Conservation (phyloP, 2,329 filamentous ascomycete species). For the Arthrocladium fulminans region DNA sequence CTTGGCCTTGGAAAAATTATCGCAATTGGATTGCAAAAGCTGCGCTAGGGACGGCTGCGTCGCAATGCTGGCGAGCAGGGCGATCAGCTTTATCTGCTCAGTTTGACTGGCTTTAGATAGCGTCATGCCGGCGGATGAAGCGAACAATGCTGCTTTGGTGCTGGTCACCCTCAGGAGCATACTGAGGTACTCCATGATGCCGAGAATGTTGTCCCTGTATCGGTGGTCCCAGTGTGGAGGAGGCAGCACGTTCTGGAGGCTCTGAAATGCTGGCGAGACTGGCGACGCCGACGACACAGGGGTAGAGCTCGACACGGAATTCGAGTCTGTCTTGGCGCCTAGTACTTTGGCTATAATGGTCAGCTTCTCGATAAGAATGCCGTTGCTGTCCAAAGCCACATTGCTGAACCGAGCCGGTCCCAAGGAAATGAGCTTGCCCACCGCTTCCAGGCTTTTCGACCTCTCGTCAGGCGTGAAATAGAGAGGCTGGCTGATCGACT, state of each 20-base stretch:
- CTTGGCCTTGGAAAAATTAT: slow-evolving; percentile 21
- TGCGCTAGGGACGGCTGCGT: slow-evolving; percentile 25
- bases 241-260: background rate
- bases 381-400: background rate
- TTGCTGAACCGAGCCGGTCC: background rate
- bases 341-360: slow-evolving; percentile 16
- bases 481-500: background rate
- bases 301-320: background rate
- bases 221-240: background rate
- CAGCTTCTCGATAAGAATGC: slow-evolving; percentile 19
- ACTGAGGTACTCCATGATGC: slow-evolving; percentile 13
- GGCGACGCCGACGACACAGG: background rate
- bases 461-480: background rate
- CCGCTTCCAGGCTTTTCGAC: background rate
- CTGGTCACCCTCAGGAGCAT: slow-evolving; percentile 19
- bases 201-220: slow-evolving; percentile 3
- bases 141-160: slow-evolving; percentile 6
- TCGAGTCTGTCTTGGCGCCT: background rate
- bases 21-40: slow-evolving; percentile 26
- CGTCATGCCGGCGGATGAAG: slow-evolving; percentile 4
- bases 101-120: slow-evolving; percentile 14
- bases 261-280: slow-evolving; percentile 3
- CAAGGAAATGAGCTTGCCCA: background rate
- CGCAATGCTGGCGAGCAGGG: slow-evolving; percentile 24
- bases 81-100: slow-evolving; percentile 20